phyloP scores from a whole-genome alignment of 1,139 yeast species.

The Geotrichum siamense region DNA sequence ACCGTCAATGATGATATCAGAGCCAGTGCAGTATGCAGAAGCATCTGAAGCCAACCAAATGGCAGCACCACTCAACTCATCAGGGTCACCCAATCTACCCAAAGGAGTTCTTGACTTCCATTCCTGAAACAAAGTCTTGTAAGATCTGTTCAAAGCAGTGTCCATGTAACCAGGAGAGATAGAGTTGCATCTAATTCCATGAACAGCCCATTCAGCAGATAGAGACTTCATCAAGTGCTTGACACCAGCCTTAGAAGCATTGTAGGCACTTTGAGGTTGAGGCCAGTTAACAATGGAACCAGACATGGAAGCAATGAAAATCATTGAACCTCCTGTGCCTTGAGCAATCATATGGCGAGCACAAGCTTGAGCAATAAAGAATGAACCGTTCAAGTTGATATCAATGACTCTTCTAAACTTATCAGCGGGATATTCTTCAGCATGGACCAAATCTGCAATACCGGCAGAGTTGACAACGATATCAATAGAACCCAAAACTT shows the following conservation, averaged over 20 bases:
- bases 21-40: conserved; percentile 57
- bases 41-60: conserved; percentile 61
- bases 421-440: conserved; percentile 70
- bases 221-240: conserved; percentile 48
- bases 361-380: conserved; percentile 59
- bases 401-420: conserved; percentile 69
- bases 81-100: conserved; percentile 60
- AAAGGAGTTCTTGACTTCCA: conserved; percentile 59
- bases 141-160: conserved; percentile 49
- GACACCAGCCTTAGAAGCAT: conserved; percentile 58
- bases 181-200: conserved; percentile 48
- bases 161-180: conserved; percentile 54
- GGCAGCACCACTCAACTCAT: conserved; percentile 64
- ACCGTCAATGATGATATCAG: conserved; percentile 61
- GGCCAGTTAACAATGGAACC: conserved; percentile 62
- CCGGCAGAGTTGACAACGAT: conserved; percentile 70
- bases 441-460: conserved; percentile 72
- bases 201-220: conserved; percentile 53
- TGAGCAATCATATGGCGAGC: conserved; percentile 65
- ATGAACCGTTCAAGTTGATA: conserved; percentile 73
- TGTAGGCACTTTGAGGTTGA: conserved; percentile 54
- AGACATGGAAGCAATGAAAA: conserved; percentile 59
- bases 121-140: conserved; percentile 42
- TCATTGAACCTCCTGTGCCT: conserved; percentile 45
- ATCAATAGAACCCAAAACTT: conserved; percentile 56